Base-by-base conservation (phyloP, 371 early-diverging fungal genomes). In the Mucor piriformis region DNA sequence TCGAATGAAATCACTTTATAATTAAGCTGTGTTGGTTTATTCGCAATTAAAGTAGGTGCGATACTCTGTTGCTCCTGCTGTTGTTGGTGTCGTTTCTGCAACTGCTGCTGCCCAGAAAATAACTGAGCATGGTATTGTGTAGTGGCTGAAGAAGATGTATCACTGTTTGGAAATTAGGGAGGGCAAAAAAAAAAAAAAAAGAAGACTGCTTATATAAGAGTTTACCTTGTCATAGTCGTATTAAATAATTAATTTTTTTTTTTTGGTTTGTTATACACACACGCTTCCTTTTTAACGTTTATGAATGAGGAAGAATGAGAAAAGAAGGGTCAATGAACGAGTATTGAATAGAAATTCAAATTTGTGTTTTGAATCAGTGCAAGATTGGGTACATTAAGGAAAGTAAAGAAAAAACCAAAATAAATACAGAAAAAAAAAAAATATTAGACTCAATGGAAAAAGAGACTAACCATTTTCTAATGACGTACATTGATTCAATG, bases 41-140 rank as follows among this genome's bases (percentile, higher is more conserved):
- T 44, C 53, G 35, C 11, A 54, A 50, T 29, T 23, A 44, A 44
- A 53, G 64, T 21, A 64, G 57, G 20, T 59, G 61, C 6, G 55
- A 55, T n/a, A 61, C 57, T 29, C 32, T 55, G 61, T 11, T 61
- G 55, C 46, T 69, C 52, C 27, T 57, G 57, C 54, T 70, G 67
- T 54, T 75, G 61, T 27, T 67, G 67, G 38, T 57, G 69, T 25
- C 62, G 65, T 38, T 67, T 57, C 49, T 74, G 79, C 37, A 74
- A 47, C 33, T 73, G 67, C 57, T 75, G 66, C 32, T 74, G 74
- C 1, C 69, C 74, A 12, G 76, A 76, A 59, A 67, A 76, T 12
- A 76, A 56, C 29, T 74, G 76, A 29, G 81, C 81, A 59, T 81
- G 78, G 53, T 81, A 77, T 51, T 81, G 67, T n/a, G 72, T 67